Base-by-base conservation (phyloP, 2,329 filamentous ascomycete genomes). In the Volutella citrinella region DNA sequence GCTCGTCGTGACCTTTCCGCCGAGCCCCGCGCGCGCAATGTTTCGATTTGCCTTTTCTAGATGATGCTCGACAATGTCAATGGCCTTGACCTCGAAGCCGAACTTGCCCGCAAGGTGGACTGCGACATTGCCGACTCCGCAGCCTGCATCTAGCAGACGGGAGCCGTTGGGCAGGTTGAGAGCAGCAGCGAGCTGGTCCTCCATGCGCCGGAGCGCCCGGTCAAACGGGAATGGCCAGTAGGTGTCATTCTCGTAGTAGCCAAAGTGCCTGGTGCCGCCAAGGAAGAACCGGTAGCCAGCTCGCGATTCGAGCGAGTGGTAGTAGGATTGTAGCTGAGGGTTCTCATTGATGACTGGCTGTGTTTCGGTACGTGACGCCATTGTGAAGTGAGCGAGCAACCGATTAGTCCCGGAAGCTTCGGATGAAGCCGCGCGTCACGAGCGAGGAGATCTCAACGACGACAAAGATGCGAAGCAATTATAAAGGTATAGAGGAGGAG, bases 51-150 rank as follows among this genome's bases (percentile, higher is more conserved):
- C 69, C 39, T 68, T 65, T 13, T 28, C 49, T 15, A 77, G 40
- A 45, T 76, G 72, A 34, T 63, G 62, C 15, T 67, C 61, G 1
- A 69, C 55, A 19, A 76, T 46, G 49, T 78, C 72, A 39, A 78
- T 70, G 13, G 43, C 69, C 14, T 63, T 51, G 5, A 77, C 52
- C 9, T 55, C 54, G 13, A 67, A 49, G 5, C 64, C 59, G 29
- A 49, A 41, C 10, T 55, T 53, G 7, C 54, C 55, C 5, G 69
- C 72, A 53, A 77, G 56, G 44, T 62, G 57, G 5, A 71, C 51
- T 1, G 73, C 71, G 7, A 77, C 72, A 38, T 70, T 60, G 10
- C 65, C 72, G 2, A 64, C 60, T 2, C 73, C 72, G 38, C 66
- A 71, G 8, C 72, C 70, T 1, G 72, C 71, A 42, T 77, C 73